phyloP scores from a whole-genome alignment of 176 grass and related monocot genomes.

The Saccharum spontaneum region DNA sequence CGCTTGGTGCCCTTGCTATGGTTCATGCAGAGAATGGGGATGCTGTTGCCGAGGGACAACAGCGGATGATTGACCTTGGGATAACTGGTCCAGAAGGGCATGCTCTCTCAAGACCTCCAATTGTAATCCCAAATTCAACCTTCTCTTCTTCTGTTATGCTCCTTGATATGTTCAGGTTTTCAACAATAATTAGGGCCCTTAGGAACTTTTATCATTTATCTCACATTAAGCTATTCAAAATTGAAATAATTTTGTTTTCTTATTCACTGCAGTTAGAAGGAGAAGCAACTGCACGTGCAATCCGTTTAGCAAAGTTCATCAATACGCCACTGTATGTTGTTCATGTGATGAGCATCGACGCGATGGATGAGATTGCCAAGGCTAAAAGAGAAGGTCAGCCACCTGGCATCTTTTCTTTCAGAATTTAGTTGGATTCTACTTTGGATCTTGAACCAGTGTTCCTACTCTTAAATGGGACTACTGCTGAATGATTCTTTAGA shows the following conservation, averaged over 20 bases:
- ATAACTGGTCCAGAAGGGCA: conserved; percentile 97
- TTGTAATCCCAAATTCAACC: conserved; percentile 51
- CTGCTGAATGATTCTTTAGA: not conserved
- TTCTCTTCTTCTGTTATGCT: conserved; percentile 2
- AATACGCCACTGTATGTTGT: conserved; percentile 93
- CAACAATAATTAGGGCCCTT: not conserved
- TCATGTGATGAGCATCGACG: conserved; percentile 98
- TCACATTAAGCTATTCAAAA: conserved; percentile 11
- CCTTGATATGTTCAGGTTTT: not conserved
- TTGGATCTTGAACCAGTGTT: not conserved
- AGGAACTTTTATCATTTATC: conserved; percentile 1
- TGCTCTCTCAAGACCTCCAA: conserved; percentile 94
- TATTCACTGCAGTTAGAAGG: conserved; percentile 74
- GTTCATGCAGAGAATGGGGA: conserved; percentile 98
- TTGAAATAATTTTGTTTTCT: conserved; percentile 7
- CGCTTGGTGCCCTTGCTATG: conserved; percentile 93
- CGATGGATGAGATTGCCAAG: conserved; percentile 94
- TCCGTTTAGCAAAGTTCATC: conserved; percentile 74
- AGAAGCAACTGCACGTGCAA: conserved; percentile 91
- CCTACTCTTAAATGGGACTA: not conserved
- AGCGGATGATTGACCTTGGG: conserved; percentile 87
- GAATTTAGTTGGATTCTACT: not conserved
- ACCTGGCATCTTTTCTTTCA: conserved; percentile 12
- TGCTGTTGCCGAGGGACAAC: conserved; percentile 88
- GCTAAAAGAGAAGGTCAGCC: conserved; percentile 81